A percentile compares a stretch with the other conserved stretches of the same genome.
Conservation (phyloP, 148 eudicot genomes). For the Persicaria tinctoria region DNA sequence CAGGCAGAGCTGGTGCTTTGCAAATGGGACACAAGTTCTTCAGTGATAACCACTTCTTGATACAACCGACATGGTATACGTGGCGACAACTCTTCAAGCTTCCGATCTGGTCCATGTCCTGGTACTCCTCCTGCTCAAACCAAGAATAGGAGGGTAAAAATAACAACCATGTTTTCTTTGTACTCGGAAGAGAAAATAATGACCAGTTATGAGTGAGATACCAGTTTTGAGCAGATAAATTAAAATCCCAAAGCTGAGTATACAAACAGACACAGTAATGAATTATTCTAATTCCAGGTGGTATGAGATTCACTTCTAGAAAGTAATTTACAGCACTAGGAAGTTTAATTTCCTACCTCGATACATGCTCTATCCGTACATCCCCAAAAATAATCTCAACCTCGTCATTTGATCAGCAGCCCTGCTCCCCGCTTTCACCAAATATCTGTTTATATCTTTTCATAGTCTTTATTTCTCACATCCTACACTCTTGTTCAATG, state of each 20-base stretch:
- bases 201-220: not conserved
- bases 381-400: not conserved
- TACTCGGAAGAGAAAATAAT: not conserved
- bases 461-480: too few species aligned
- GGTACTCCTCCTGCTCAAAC: conserved; percentile 58
- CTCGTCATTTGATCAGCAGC: not conserved
- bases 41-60: conserved; percentile 68
- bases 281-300: not conserved
- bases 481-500: too few species aligned
- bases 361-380: not conserved
- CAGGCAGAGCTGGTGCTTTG: conserved; percentile 59
- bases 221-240: not conserved
- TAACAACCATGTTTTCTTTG: not conserved
- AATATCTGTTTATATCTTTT: too few species aligned
- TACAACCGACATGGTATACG: conserved; percentile 72
- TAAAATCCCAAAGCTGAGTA: not conserved
- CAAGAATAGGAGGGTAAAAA: not conserved
- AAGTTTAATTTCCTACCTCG: not conserved
- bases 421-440: too few species aligned
- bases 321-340: not conserved
- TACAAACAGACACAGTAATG: not conserved
- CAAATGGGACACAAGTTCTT: conserved; percentile 86
- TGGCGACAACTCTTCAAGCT: conserved; percentile 58
- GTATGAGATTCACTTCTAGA: not conserved
- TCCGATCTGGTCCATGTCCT: conserved; percentile 66